Percentiles rank a stretch among this genome's conserved stretches.
phyloP scores from a whole-genome alignment of 116 monocot species.

The Phalaenopsis hybrid region DNA sequence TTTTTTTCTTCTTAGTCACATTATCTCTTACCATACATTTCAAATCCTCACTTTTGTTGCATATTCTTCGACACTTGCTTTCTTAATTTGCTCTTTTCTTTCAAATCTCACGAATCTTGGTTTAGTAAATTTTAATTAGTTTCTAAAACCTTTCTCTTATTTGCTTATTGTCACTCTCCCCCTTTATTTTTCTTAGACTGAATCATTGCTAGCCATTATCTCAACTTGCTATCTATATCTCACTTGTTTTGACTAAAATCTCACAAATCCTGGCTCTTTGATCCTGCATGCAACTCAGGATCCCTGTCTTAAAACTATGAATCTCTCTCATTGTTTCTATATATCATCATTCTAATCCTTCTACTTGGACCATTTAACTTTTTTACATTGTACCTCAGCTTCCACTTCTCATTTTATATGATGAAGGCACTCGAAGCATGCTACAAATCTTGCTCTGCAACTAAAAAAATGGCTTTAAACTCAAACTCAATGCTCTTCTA shows the following conservation, averaged over 20 bases:
- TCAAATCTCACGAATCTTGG: no score
- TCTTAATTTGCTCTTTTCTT: no score
- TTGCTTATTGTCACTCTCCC: neutral
- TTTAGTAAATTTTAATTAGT: neutral
- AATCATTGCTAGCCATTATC: neutral
- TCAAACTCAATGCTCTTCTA: neutral
- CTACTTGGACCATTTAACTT: neutral
- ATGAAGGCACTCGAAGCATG: neutral
- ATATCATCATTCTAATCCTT: neutral
- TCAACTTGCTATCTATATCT: neutral
- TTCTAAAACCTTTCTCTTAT: neutral
- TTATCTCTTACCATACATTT: neutral
- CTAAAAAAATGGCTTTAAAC: neutral
- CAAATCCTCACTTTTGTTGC: neutral
- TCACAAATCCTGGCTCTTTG: neutral
- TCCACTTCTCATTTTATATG: neutral
- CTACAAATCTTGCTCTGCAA: neutral
- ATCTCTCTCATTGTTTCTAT: neutral
- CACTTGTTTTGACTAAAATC: neutral
- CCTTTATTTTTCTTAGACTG: neutral
- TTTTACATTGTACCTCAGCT: neutral
- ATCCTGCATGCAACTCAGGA: neutral
- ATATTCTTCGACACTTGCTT: neutral
- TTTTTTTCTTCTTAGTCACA: neutral
- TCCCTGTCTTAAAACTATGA: neutral